Evolutionary conservation across 2,329 filamentous ascomycete genomes (phyloP), one percentile per base, ranked within the genome.

Genomic region (Colletotrichum liriopes): DNA sequence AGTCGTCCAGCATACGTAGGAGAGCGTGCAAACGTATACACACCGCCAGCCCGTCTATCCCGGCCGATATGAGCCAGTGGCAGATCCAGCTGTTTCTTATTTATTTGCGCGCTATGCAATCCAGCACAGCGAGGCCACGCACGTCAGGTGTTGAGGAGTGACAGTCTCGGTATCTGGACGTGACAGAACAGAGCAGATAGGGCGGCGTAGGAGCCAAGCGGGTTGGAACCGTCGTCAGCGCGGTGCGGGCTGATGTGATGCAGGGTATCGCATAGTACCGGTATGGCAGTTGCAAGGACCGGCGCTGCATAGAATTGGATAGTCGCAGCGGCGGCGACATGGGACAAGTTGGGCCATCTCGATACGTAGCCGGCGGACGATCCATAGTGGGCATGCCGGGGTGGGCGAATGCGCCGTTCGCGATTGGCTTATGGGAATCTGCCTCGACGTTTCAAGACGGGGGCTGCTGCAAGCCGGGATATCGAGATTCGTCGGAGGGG

Each of bases 371-470:
- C 26, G 45, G 70, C 43, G 45, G 67, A 49, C 54, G 54, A 69
- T 61, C 60, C 60, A 14, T 47, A 47, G 54, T 55, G 67, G 66
- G 41, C 39, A 41, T 45, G n/a, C 23, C 32, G 20, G 23, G 45
- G 58, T n/a, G n/a, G 11, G 54, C 32, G 59, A 39, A 51, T 70
- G 65, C 54, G 51, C 29, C 43, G 41, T 58, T 70, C 62, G 67
- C 71, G 71, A 73, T 73, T 73, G 67, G 71, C 54, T 61, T 23
- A 8, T 67, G 49, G 29, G 49, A 63, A 61, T 58, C 67, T 62
- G 49, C 55, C 61, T 73, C 71, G 35, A 67, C 56, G 71, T 73
- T 73, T 73, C 71, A 71, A 72, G 67, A 67, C 41, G 49, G 62
- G 67, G 67, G 71, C 26, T 56, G 67, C 55, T 67, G 71, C 67